phyloP scores from a whole-genome alignment of 257 asterid species.

The Cordia subcordata region DNA sequence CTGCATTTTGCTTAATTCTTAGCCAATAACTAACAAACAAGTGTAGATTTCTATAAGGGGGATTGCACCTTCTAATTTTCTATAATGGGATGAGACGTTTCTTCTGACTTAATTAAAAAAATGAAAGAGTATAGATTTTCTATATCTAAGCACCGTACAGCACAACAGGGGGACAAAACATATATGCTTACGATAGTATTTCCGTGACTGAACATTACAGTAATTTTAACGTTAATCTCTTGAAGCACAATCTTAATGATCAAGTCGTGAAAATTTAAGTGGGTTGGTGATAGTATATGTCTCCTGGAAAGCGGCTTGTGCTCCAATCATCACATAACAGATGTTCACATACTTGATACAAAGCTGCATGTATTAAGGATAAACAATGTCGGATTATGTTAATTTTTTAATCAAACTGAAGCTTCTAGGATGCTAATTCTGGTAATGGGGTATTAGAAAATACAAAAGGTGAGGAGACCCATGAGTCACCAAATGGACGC shows the following conservation, averaged over 20 bases:
- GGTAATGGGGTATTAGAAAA: constrained; percentile 40
- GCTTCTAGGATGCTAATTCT: constrained; percentile 44
- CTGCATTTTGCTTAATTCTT: constrained; percentile 18
- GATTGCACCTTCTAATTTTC: too few species aligned
- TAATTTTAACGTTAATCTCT: background rate
- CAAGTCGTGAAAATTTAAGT: constrained; percentile 19
- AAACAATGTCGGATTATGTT: constrained; percentile 13
- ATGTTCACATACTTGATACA: constrained; percentile 25
- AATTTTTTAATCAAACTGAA: constrained; percentile 33
- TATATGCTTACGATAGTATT: background rate
- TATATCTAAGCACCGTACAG: constrained; percentile 12
- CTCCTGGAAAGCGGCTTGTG: constrained; percentile 21
- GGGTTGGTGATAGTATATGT: constrained; percentile 38
- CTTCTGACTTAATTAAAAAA: too few species aligned
- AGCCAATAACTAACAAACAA: constrained; percentile 23
- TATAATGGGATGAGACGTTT: too few species aligned
- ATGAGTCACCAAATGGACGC: constrained; percentile 45
- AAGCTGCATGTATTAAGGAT: constrained; percentile 6
- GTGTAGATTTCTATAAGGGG: too few species aligned
- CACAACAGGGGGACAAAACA: constrained; percentile 24
- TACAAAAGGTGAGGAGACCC: constrained; percentile 16
- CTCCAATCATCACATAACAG: constrained; percentile 36
- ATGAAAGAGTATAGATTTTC: constrained; percentile 24
- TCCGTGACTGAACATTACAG: constrained; percentile 3
- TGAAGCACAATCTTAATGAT: constrained; percentile 2